Evolutionary conservation across 345 rosid species (phyloP).

Genomic region (Camelina neglecta): DNA sequence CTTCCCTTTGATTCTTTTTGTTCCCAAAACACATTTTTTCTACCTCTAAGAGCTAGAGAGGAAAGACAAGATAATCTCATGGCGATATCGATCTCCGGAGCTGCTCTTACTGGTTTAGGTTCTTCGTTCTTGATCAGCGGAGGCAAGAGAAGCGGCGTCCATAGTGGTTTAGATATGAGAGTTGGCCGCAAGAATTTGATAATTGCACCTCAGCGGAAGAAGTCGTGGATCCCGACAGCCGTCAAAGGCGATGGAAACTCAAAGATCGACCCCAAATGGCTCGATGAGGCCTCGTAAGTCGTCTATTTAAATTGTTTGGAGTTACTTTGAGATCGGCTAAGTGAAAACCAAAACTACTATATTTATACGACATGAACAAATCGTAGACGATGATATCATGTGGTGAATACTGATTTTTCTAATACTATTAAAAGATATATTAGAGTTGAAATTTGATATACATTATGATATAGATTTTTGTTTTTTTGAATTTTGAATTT

Average conservation of each 20-base stretch:
- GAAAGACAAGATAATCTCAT: background rate
- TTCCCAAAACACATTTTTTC: background rate
- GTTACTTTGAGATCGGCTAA: background rate
- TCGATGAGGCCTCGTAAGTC: constrained; percentile 47
- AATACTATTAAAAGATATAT: background rate
- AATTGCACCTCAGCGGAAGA: constrained; percentile 21
- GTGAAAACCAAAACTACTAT: background rate
- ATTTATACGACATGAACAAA: background rate
- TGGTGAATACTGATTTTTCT: background rate
- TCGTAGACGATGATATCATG: background rate
- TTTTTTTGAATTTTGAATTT: background rate
- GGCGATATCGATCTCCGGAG: constrained; percentile 36
- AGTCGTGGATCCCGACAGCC: constrained; percentile 10
- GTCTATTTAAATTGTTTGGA: background rate
- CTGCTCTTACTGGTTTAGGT: constrained; percentile 30
- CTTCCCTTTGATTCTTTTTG: background rate
- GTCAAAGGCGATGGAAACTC: constrained; percentile 32
- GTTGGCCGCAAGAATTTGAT: constrained; percentile 26
- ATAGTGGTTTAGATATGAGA: constrained; percentile 9
- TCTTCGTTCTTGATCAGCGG: constrained; percentile 21
- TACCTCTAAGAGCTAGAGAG: constrained; percentile 3
- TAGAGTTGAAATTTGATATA: background rate
- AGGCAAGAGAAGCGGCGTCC: constrained; percentile 26
- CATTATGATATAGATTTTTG: constrained; percentile 3
- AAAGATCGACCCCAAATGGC: constrained; percentile 39